Base-by-base conservation (phyloP, 169 alveolate species). In the Eimeria praecox region DNA sequence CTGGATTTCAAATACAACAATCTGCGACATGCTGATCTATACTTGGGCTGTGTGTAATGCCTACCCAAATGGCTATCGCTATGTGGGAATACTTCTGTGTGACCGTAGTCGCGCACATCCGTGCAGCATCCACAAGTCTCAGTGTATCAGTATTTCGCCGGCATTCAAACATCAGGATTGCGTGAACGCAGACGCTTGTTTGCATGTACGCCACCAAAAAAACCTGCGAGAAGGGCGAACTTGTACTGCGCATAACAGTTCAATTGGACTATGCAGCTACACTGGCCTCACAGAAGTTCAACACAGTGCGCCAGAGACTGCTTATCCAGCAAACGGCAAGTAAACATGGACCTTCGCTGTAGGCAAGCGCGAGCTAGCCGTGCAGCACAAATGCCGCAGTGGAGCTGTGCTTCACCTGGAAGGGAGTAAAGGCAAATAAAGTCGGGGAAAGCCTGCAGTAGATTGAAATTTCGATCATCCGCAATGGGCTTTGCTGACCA, bases 281-380 rank as follows among this genome's bases (percentile, higher is more conserved):
- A 52, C 18, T 52, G 62, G 62, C 24, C 9, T 2, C 62, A n/a
- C n/a, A 33, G 4, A 62, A n/a, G 12, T 22, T 62, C 73, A 62
- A 38, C 73, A 16, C 73, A 62, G 18, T 22, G 73, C 73, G n/a
- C 73, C n/a, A 33, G 54, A 38, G 52, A 22, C 38, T 30, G 33
- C 22, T 52, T 73, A 38, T 14, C 18, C 30, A 35, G 12, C 54
- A 1, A 20, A 20, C 52, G 18, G n/a, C 40, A 49, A 38, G 52
- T 16, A 38, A 35, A 27, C 40, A 30, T 27, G 83, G 52, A 18
- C 5, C 35, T 18, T 40, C 14, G 30, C 54, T 38, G 54, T n/a
- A 73, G n/a, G 49, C 80, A 9, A 69, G 52, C 83, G 83, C 83
- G 83, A 38, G 83, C 40, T 38, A 14, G 83, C 83, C 83, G 83